phyloP scores from a whole-genome alignment of 768 basidiomycete genomes.

The Epithele typhae region DNA sequence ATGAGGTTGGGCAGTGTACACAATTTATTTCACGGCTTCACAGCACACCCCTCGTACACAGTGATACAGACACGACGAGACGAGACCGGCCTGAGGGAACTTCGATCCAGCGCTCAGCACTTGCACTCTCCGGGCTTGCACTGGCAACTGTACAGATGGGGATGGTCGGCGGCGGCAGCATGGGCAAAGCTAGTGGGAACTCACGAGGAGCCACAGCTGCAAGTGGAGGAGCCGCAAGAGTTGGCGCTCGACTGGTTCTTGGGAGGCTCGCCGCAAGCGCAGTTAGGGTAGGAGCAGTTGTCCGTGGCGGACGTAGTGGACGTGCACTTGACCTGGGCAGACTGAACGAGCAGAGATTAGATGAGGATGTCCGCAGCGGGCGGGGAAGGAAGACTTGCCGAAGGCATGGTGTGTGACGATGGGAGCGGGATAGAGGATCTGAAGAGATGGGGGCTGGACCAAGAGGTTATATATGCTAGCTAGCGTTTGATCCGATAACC shows the following conservation, averaged over 20 bases:
- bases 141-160: constrained; percentile 5
- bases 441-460: no score
- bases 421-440: neutral
- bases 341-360: neutral
- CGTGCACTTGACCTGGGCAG: constrained; percentile 19
- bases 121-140: constrained; percentile 20
- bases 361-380: no score
- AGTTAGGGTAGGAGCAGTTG: constrained; percentile 30
- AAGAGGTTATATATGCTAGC: no score
- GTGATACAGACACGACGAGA: no score
- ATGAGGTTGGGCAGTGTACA: no score
- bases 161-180: no score
- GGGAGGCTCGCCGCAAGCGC: constrained; percentile 31
- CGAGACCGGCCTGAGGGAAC: no score
- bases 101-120: constrained; percentile 16
- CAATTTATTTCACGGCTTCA: no score
- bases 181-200: no score
- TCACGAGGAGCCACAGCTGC: constrained; percentile 11
- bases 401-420: constrained; percentile 1
- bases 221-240: constrained; percentile 10
- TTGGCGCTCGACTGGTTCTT: constrained; percentile 29
- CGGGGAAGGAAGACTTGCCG: no score
- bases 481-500: no score
- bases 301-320: constrained; percentile 9
- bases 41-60: no score